Percentiles rank a stretch among this genome's conserved stretches.
Evolutionary conservation across 441 rosid genomes (phyloP).

Genomic region (Macaranga tanarius): DNA sequence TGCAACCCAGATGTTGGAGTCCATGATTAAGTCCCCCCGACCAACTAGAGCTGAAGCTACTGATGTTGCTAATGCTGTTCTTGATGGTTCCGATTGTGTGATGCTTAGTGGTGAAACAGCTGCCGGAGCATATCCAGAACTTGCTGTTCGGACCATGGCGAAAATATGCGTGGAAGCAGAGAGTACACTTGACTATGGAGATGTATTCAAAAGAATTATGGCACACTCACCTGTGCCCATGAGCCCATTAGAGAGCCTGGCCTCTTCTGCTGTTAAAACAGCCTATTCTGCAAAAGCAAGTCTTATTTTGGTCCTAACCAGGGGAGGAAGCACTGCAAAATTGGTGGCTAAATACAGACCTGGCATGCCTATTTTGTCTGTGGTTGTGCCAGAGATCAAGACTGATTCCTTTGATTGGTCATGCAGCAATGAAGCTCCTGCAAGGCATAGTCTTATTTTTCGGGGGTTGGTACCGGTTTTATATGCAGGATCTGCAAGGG

Average conservation of each 20-base stretch:
- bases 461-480: constrained; percentile 76
- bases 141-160: constrained; percentile 90
- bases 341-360: constrained; percentile 97
- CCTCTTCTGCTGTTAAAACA: constrained; percentile 91
- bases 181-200: constrained; percentile 74
- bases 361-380: constrained; percentile 77
- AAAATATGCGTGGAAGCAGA: constrained; percentile 90
- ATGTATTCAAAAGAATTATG: constrained; percentile 81
- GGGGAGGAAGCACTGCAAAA: constrained; percentile 95
- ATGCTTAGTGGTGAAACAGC: constrained; percentile 98
- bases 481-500: constrained; percentile 83
- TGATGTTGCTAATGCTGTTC: constrained; percentile 95
- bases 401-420: constrained; percentile 90
- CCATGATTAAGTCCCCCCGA: constrained; percentile 95
- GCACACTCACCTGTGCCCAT: constrained; percentile 78
- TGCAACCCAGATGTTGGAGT: constrained; percentile 97
- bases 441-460: constrained; percentile 83
- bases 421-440: constrained; percentile 85
- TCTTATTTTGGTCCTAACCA: constrained; percentile 77
- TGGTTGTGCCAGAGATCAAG: constrained; percentile 80
- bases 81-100: constrained; percentile 93
- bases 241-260: constrained; percentile 90
- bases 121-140: constrained; percentile 95
- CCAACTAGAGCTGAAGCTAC: constrained; percentile 98
- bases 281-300: constrained; percentile 77